phyloP scores from a whole-genome alignment of 164 flowering plant genomes.

The Macadamia tetraphylla region DNA sequence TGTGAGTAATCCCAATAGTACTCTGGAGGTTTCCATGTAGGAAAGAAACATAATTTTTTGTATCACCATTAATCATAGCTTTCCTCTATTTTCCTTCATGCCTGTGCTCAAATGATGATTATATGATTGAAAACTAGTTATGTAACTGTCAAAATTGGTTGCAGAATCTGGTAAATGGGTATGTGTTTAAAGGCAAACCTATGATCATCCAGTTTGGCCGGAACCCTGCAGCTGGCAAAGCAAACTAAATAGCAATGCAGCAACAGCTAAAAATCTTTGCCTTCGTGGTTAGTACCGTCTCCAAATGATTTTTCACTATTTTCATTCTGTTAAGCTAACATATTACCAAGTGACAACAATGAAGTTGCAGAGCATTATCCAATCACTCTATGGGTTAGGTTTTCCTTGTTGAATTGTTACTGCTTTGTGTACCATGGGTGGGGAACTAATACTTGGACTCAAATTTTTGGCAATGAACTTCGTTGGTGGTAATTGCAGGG shows the following conservation, averaged over 20 bases:
- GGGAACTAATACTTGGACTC: not conserved
- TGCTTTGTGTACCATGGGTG: not conserved
- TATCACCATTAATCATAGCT: not conserved
- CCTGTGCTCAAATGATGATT: not conserved
- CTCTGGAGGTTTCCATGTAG: not conserved
- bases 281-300: constrained; percentile 5
- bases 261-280: not conserved
- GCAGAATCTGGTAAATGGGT: constrained; percentile 88
- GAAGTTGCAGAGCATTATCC: too few relatives aligned
- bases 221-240: constrained; percentile 48
- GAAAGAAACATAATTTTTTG: not conserved
- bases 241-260: constrained; percentile 21
- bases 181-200: constrained; percentile 84
- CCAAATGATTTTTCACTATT: not conserved
- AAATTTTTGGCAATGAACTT: not conserved
- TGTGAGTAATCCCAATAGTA: not conserved
- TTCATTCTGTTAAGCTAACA: not conserved
- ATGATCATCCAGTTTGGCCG: constrained; percentile 95
- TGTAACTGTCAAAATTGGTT: constrained; percentile 10
- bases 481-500: not conserved
- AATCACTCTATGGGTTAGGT: too few relatives aligned
- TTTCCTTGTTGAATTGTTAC: too few relatives aligned
- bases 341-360: not conserved
- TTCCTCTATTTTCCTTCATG: not conserved
- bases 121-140: not conserved